These are phyloP conservation scores for Chrysoporthe austroafricana DNA, from an alignment of 2,329 filamentous ascomycete species.

Conservation along the genomic window DNA sequence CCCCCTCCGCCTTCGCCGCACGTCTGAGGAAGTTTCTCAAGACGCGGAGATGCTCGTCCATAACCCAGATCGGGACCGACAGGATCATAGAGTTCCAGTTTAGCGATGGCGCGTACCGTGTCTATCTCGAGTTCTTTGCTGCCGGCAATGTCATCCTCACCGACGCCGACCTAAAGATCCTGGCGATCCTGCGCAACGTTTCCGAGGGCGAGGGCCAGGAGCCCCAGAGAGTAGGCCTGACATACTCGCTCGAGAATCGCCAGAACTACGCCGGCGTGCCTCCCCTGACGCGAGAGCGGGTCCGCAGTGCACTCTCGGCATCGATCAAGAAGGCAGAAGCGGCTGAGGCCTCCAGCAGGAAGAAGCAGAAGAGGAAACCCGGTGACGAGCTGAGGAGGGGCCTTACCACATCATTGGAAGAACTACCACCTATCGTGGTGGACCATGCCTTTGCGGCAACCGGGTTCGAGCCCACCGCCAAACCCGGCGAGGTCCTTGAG, in stretches of 20 bases:
- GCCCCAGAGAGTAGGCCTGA: constrained; percentile 74
- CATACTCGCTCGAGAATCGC: constrained; percentile 79
- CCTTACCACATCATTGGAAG: constrained; percentile 81
- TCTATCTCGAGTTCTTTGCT: constrained; percentile 96
- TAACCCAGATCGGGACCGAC: constrained; percentile 89
- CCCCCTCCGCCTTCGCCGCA: constrained; percentile 83
- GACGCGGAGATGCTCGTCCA: constrained; percentile 78
- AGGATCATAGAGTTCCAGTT: constrained; percentile 91
- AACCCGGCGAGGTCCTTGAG: constrained; percentile 71
- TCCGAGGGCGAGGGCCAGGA: constrained; percentile 83
- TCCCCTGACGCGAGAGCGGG: constrained; percentile 71
- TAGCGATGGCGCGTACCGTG: constrained; percentile 83
- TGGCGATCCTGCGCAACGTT: constrained; percentile 81
- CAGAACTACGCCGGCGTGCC: constrained; percentile 83
- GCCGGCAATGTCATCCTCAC: constrained; percentile 94
- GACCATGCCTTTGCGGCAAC: constrained; percentile 79
- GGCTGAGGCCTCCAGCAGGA: constrained; percentile 50
- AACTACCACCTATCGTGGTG: constrained; percentile 84
- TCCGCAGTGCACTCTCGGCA: constrained; percentile 70
- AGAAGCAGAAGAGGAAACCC: constrained; percentile 73
- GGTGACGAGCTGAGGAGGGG: constrained; percentile 79
- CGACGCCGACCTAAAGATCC: constrained; percentile 79
- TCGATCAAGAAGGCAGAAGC: constrained; percentile 63
- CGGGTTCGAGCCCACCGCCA: constrained; percentile 69
- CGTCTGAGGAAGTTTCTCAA: constrained; percentile 86